A percentile compares a stretch with the other conserved stretches of the same genome.
Evolutionary conservation across 2,329 filamentous ascomycete species (phyloP).

Genomic region (Xylariaceae sp.): DNA sequence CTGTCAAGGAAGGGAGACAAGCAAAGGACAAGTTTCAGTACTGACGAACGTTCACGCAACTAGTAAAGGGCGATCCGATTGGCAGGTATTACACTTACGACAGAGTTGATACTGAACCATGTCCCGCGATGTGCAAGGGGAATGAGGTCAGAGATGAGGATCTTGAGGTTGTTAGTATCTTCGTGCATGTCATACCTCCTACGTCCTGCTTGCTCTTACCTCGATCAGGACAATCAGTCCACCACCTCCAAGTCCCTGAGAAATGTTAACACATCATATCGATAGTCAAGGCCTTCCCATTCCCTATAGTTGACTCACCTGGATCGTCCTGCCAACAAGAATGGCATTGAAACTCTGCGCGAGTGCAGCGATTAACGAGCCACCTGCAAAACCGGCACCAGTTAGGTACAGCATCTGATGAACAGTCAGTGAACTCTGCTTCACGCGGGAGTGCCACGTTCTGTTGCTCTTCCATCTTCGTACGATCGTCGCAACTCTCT

Average conservation of each 20-base stretch:
- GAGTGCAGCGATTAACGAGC: constrained; percentile 20
- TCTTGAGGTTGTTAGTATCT: constrained; percentile 2
- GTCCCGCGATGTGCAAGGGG: constrained; percentile 31
- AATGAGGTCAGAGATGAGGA: constrained; percentile 30
- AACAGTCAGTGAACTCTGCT: too few relatives aligned
- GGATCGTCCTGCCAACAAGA: constrained; percentile 38
- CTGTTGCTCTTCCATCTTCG: too few relatives aligned
- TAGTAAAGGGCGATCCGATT: too few relatives aligned
- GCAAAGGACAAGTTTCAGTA: too few relatives aligned
- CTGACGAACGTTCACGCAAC: too few relatives aligned
- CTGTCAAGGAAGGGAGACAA: too few relatives aligned
- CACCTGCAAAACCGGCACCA: constrained; percentile 9
- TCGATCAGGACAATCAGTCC: constrained; percentile 38
- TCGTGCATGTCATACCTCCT: neutral
- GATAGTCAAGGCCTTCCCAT: too few relatives aligned
- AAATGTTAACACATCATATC: neutral
- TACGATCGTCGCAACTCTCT: too few relatives aligned
- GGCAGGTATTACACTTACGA: too few relatives aligned
- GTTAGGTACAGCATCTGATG: constrained; percentile 11
- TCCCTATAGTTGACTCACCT: constrained; percentile 38
- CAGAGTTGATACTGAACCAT: constrained; percentile 25
- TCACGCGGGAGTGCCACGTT: too few relatives aligned
- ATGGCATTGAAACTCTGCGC: constrained; percentile 38
- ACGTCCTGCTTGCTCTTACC: constrained; percentile 10
- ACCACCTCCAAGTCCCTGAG: constrained; percentile 25